phyloP scores from a whole-genome alignment of 75 land plant species.

The Azolla pinnata region DNA sequence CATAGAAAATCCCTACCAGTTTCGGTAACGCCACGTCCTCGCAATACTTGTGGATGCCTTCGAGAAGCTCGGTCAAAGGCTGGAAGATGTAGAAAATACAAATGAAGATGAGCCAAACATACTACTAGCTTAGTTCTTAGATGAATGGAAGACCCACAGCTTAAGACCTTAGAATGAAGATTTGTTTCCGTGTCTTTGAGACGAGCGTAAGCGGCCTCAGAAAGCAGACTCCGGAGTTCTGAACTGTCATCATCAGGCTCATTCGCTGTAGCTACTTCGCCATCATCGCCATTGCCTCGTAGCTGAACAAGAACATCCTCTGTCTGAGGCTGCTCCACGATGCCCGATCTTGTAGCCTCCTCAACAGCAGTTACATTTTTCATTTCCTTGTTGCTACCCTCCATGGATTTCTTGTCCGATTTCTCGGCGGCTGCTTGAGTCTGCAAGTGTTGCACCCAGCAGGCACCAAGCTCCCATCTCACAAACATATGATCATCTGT shows the following conservation, averaged over 20 bases:
- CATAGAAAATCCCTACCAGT: conserved; percentile 65
- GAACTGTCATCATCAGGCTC: conserved; percentile 18
- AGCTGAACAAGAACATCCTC: too few species aligned
- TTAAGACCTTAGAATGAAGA: conserved; percentile 61
- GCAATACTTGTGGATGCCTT: conserved; percentile 60
- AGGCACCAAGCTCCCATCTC: conserved; percentile 98
- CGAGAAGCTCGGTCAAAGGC: conserved; percentile 55
- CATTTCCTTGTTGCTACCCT: too few species aligned
- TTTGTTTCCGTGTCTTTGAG: conserved; percentile 66
- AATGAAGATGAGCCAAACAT: not conserved
- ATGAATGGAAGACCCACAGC: not conserved
- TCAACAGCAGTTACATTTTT: too few species aligned
- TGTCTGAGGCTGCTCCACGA: too few species aligned
- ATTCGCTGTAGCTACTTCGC: conserved; percentile 2
- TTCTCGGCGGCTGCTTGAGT: conserved; percentile 49
- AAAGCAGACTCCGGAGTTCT: conserved; percentile 36
- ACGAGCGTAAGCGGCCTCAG: conserved; percentile 47
- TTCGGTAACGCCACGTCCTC: conserved; percentile 82
- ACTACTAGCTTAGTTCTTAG: not conserved
- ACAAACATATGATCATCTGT: conserved; percentile 24
- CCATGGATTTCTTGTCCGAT: conserved; percentile 6
- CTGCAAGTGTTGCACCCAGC: conserved; percentile 89
- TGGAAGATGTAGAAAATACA: conserved; percentile 13
- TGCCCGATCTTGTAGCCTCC: too few species aligned
- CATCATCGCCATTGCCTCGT: too few species aligned